These are phyloP conservation scores for Trichoderma pleuroti DNA, from an alignment of 2,329 filamentous ascomycete species.

Conservation along the genomic window DNA sequence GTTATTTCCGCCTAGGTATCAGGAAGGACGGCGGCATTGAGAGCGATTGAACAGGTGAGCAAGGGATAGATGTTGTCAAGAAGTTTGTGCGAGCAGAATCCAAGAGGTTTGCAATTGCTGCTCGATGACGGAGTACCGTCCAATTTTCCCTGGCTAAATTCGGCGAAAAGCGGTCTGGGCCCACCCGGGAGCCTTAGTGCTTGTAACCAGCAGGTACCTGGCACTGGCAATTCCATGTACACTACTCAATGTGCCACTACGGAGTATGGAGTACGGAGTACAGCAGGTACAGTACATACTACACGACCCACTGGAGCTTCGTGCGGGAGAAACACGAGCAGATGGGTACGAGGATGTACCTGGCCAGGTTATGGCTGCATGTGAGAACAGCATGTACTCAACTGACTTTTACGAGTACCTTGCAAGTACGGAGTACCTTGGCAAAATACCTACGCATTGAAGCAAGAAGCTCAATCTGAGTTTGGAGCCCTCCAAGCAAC, in stretches of 20 bases:
- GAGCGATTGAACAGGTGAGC: neutral
- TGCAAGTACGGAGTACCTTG: neutral
- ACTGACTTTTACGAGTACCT: neutral
- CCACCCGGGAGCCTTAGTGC: neutral
- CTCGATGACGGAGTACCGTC: constrained; percentile 16
- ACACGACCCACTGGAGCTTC: constrained; percentile 1
- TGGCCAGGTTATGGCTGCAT: neutral
- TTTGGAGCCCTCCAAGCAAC: neutral
- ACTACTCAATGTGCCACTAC: no score
- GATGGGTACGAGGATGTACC: neutral
- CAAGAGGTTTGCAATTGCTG: constrained; percentile 5
- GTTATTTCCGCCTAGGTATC: neutral
- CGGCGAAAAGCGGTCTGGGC: constrained; percentile 2
- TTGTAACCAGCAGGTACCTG: neutral
- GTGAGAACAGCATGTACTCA: neutral
- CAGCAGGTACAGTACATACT: neutral
- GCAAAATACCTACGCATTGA: neutral
- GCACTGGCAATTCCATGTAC: neutral
- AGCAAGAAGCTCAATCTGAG: neutral
- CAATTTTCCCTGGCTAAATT: constrained; percentile 7
- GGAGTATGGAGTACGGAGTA: neutral
- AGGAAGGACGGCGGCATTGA: neutral
- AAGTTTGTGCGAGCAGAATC: neutral
- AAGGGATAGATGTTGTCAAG: neutral
- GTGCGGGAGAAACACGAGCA: neutral